These are phyloP conservation scores for Penicillium bovifimosum DNA, from an alignment of 495 filamentous ascomycete genomes.

Conservation along the genomic window DNA sequence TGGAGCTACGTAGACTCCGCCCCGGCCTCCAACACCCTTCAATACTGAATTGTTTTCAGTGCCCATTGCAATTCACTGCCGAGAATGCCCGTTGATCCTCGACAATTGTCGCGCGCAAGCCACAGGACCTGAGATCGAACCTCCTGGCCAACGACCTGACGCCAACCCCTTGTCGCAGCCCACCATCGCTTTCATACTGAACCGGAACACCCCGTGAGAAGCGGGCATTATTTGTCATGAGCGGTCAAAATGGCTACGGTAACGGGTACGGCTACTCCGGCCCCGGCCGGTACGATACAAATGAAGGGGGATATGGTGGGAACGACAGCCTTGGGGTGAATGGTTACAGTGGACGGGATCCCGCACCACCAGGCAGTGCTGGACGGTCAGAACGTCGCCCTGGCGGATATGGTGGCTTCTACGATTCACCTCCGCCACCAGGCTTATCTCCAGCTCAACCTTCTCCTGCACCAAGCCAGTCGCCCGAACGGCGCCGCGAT, in stretches of 20 bases:
- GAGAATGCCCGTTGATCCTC: conserved; percentile 18
- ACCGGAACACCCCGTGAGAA: conserved; percentile 1
- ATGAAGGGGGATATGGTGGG: conserved; percentile 35
- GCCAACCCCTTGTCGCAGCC: conserved; percentile 21
- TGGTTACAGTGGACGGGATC: conserved; percentile 26
- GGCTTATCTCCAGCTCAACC: conserved; percentile 18
- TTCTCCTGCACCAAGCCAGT: conserved; percentile 15
- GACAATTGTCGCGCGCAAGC: conserved; percentile 13
- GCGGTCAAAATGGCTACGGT: conserved; percentile 36
- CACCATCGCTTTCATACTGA: conserved; percentile 7
- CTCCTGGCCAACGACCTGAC: conserved; percentile 5
- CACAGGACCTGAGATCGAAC: conserved; percentile 10
- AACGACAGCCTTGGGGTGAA: conserved; percentile 26
- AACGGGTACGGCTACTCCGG: conserved; percentile 45
- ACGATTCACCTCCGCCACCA: conserved; percentile 32
- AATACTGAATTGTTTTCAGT: conserved; percentile 1
- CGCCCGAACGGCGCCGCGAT: conserved; percentile 36
- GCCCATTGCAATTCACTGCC: neutral
- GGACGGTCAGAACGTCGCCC: conserved; percentile 32
- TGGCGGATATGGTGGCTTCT: conserved; percentile 45
- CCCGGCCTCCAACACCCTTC: conserved; percentile 4
- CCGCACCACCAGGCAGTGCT: conserved; percentile 13
- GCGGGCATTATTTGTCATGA: conserved; percentile 31
- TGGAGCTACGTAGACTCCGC: conserved; percentile 19
- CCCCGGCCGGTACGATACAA: conserved; percentile 33